Evolutionary conservation across 1,139 yeast species (phyloP).

Genomic region (Suhomyces panamericanus): DNA sequence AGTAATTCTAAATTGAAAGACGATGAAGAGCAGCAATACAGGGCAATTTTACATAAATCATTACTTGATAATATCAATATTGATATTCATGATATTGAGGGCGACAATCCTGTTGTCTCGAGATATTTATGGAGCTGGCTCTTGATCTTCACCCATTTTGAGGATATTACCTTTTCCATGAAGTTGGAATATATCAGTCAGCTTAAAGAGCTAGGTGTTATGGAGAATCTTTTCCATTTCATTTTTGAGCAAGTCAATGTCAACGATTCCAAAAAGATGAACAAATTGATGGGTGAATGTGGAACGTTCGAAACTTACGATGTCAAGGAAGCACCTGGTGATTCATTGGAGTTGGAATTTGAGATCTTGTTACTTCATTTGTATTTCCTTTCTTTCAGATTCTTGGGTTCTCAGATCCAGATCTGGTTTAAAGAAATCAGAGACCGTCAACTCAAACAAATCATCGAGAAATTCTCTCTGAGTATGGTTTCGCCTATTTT

Average conservation of each 20-base stretch:
- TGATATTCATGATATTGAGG: constrained; percentile 39
- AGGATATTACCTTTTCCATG: constrained; percentile 64
- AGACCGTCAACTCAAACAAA: constrained; percentile 55
- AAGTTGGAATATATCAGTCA: constrained; percentile 62
- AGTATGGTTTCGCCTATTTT: constrained; percentile 64
- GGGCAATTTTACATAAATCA: constrained; percentile 35
- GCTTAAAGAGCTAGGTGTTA: constrained; percentile 47
- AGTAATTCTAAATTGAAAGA: constrained; percentile 28
- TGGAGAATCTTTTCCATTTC: constrained; percentile 50
- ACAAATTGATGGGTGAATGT: constrained; percentile 26
- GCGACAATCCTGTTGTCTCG: constrained; percentile 27
- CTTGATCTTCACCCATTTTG: constrained; percentile 61
- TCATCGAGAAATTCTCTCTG: constrained; percentile 63
- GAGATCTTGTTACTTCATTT: constrained; percentile 52
- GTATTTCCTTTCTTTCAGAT: constrained; percentile 55
- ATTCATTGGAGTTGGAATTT: constrained; percentile 23
- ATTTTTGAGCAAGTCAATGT: constrained; percentile 52
- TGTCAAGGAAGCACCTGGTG: constrained; percentile 21
- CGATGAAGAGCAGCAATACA: constrained; percentile 15
- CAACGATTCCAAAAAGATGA: constrained; percentile 34
- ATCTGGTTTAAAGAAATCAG: constrained; percentile 69
- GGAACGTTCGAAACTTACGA: constrained; percentile 21
- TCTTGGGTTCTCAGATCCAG: constrained; percentile 68
- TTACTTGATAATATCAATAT: constrained; percentile 29
- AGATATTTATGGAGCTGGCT: constrained; percentile 72